phyloP scores from a whole-genome alignment of 1,284 basidiomycete genomes.

The Boletellus dicymbophilus region DNA sequence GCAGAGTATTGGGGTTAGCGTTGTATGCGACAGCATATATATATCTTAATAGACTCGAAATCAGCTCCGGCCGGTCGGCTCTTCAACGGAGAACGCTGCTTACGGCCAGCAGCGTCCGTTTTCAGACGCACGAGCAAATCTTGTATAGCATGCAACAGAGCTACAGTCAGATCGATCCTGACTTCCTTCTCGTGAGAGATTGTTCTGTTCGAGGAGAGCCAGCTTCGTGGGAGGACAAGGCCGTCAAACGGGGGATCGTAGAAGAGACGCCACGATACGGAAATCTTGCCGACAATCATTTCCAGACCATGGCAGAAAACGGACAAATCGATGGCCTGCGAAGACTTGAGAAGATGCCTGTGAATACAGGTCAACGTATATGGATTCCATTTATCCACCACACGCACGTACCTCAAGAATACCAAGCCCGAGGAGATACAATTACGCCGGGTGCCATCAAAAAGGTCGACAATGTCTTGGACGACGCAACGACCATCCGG shows the following conservation, averaged over 20 bases:
- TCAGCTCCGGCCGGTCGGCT: no score
- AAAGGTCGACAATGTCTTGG: conserved; percentile 34
- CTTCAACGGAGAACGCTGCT: no score
- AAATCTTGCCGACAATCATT: conserved; percentile 37
- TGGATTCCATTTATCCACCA: background rate
- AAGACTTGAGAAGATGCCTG: conserved; percentile 43
- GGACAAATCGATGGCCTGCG: conserved; percentile 39
- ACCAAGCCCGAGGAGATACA: conserved; percentile 33
- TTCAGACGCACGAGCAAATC: conserved; percentile 17
- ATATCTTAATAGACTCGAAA: no score
- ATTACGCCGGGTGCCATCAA: conserved; percentile 9
- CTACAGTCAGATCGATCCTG: conserved; percentile 6
- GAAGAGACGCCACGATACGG: conserved; percentile 34
- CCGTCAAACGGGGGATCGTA: conserved; percentile 36
- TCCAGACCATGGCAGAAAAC: conserved; percentile 51
- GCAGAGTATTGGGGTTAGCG: no score
- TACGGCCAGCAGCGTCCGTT: conserved; percentile 11
- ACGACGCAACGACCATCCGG: no score
- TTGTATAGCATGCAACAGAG: conserved; percentile 11
- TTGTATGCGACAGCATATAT: no score
- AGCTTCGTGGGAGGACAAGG: conserved; percentile 48
- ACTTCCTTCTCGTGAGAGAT: conserved; percentile 23
- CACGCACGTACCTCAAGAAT: conserved; percentile 22
- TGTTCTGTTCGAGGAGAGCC: conserved; percentile 38
- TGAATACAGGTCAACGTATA: background rate